Evolutionary conservation across 2,329 filamentous ascomycete genomes (phyloP), one percentile per base, ranked within the genome.

Genomic region (Fusarium tanahbumbuense): DNA sequence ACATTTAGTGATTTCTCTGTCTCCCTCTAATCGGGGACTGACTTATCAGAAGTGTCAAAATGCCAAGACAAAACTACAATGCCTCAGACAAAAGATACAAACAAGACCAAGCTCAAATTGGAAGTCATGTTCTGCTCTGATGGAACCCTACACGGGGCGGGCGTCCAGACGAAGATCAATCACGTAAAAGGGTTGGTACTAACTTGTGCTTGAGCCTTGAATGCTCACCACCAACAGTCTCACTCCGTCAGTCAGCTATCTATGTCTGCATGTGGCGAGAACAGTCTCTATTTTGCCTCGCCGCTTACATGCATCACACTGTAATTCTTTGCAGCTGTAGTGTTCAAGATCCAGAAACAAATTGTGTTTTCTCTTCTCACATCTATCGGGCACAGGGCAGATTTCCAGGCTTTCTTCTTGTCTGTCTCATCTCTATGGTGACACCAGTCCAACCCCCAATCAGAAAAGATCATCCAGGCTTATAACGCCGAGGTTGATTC

Each of bases 71-170:
- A 25, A 25, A 37, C 50, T 47, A 54, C 11, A 52, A 34, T 30
- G 15, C 3, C 12, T 30, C 6, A 15, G n/a, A 12, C 28, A 45
- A 45, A 45, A 45, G 42, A 45, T 49, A 34, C 46, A 13, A 25
- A 40, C 49, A 41, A 65, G 54, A 25, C 65, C 71, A 73, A n/a
- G 62, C 71, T 73, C 61, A 64, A 73, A 61, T 20, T 44, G 71
- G 71, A 64, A 73, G 68, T 52, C 61, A 54, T 56, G 42, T 42
- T 40, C 27, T 50, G 27, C 34, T 56, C 55, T 49, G 47, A 72
- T 73, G 60, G 40, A 60, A 69, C 64, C 64, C 65, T 56, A 49
- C 57, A 60, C 45, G 40, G 45, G 53, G 45, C 60, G 68, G 62
- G 60, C 68, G 60, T 28, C 47, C 49, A 34, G 27, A 41, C 46